Base-by-base conservation (phyloP, 106 monocot species). In the Triglochin maritima region DNA sequence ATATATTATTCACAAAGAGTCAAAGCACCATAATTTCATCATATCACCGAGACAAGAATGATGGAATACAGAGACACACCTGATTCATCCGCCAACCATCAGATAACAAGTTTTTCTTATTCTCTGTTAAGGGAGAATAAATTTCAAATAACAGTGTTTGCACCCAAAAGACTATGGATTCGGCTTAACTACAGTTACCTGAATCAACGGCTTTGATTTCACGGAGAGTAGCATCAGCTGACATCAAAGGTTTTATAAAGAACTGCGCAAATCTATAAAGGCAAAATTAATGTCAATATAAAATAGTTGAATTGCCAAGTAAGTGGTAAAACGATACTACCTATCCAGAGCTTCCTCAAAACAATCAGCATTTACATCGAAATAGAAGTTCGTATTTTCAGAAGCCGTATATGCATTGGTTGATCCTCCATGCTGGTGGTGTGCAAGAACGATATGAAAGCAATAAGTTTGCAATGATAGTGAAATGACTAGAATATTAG, bases 131-230 rank as follows among this genome's bases (percentile, higher is more conserved):
- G 45, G 9, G 71, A 65, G 71, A 54, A 47, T 72, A 49, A 50
- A 51, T 29, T 11, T 16, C 48, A 4, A 65, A 71, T 72, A 42
- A 76, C 9, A 72, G 44, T 41, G 49, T 57, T 2, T 59, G 9
- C 50, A n/a, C 57, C 11, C 65, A 16, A 17, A 15, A 63, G 14
- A 7, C 15, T 47, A 29, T 29, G 29, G 29, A 48, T 9, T 6
- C 5, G 12, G 63, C 13, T 47, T n/a, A 43, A 14, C 51, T 70
- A 41, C 17, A 68, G 57, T 75, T 76, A 90, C 95, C 95, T 84
- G 95, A 96, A 68, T 96, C 95, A 71, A 96, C 95, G 70, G 95
- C 95, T 79, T 96, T 85, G 81, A 90, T 96, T 81, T 96, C 90
- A 68, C 95, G 83, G 64, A 86, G 77, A 44, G 90, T 96, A 57